phyloP scores from a whole-genome alignment of 108 stramenopile genomes.

The Cylindrotheca closterium region DNA sequence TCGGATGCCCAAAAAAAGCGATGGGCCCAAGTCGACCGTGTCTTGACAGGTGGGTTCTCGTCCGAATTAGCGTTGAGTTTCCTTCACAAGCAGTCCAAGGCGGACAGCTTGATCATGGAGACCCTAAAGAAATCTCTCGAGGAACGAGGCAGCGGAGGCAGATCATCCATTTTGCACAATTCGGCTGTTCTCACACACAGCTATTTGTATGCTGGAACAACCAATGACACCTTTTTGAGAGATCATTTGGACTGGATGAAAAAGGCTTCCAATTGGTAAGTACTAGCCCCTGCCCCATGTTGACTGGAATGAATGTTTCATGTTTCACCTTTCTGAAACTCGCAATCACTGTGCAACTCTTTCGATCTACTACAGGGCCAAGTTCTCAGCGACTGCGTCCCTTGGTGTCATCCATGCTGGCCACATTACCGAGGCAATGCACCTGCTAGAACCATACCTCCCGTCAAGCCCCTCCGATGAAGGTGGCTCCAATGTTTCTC shows the following conservation, averaged over 20 bases:
- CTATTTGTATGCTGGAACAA: conserved; percentile 94
- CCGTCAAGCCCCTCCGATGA: conserved; percentile 72
- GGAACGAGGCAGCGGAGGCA: conserved; percentile 61
- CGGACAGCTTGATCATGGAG: conserved; percentile 82
- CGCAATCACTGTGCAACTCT: background rate
- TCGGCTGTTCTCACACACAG: conserved; percentile 91
- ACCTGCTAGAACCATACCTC: conserved; percentile 94
- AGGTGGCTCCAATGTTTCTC: conserved; percentile 41
- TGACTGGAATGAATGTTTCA: background rate
- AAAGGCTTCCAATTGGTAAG: conserved; percentile 97
- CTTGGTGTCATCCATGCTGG: conserved; percentile 97
- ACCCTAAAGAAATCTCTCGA: conserved; percentile 90
- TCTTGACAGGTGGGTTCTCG: conserved; percentile 83
- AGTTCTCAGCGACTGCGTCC: conserved; percentile 97
- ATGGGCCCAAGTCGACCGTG: conserved; percentile 32
- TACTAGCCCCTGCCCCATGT: conserved; percentile 5
- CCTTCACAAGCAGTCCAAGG: conserved; percentile 84
- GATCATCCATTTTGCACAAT: conserved; percentile 94
- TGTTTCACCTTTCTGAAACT: conserved; percentile 7
- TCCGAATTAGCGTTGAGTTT: conserved; percentile 87
- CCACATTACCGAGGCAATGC: conserved; percentile 96
- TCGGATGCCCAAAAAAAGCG: conserved; percentile 23
- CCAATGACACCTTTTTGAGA: conserved; percentile 94
- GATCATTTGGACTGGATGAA: conserved; percentile 99
- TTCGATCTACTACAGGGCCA: conserved; percentile 80